Conservation (phyloP, 2,329 filamentous ascomycete genomes). For the Ophiostoma triangulosporum region DNA sequence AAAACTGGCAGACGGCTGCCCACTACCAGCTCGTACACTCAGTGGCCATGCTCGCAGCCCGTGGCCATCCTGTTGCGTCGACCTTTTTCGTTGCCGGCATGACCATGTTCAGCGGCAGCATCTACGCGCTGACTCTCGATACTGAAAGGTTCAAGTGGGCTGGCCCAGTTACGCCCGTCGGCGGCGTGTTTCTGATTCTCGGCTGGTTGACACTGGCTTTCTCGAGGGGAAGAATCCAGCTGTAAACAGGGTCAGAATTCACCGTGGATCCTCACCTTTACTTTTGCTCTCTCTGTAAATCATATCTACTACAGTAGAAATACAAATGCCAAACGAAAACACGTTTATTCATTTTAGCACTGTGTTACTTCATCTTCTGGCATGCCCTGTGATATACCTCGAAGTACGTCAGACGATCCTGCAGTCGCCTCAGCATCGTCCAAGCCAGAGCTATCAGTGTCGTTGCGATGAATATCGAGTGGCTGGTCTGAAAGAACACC, state of each 20-base stretch:
- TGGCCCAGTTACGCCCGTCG: constrained; percentile 52
- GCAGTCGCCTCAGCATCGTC: background rate
- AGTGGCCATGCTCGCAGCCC: constrained; percentile 43
- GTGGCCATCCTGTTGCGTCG: constrained; percentile 42
- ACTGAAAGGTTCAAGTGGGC: constrained; percentile 44
- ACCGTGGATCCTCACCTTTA: background rate
- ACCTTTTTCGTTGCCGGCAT: constrained; percentile 50
- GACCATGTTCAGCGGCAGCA: constrained; percentile 51
- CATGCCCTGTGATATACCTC: too few relatives aligned
- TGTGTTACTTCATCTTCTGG: background rate
- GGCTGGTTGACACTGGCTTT: constrained; percentile 40
- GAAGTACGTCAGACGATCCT: too few relatives aligned
- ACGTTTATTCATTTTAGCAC: background rate
- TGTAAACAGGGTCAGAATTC: background rate
- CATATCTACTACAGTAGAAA: background rate
- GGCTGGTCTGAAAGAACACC: background rate
- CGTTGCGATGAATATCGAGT: background rate
- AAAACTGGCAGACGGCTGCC: constrained; percentile 50
- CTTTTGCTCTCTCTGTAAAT: background rate
- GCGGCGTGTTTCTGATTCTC: constrained; percentile 49
- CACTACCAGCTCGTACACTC: constrained; percentile 58
- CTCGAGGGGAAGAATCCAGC: constrained; percentile 10
- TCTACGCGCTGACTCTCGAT: constrained; percentile 52
- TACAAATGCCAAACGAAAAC: too few relatives aligned
- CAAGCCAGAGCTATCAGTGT: background rate